Evolutionary conservation across 2,329 filamentous ascomycete species (phyloP).

Genomic region (Diaporthe sp.): DNA sequence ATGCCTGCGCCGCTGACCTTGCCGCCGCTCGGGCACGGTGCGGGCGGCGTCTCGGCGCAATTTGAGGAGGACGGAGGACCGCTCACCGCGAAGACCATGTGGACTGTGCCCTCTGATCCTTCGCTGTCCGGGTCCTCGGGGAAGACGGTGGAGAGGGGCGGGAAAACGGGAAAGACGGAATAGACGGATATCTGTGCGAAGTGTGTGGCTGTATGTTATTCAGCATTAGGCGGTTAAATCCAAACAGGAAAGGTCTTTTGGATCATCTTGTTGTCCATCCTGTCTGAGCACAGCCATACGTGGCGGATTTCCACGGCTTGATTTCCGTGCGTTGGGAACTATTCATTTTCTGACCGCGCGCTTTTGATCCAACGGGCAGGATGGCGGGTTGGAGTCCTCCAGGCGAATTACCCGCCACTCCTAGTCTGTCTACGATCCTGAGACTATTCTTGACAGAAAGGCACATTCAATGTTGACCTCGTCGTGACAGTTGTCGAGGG

Average conservation of each 20-base stretch:
- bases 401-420: background rate
- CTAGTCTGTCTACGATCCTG: background rate
- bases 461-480: no score
- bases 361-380: background rate
- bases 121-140: background rate
- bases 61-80: background rate
- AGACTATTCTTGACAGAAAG: background rate
- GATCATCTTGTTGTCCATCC: background rate
- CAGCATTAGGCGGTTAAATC: background rate
- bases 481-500: background rate
- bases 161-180: conserved; percentile 25
- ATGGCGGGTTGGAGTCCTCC: background rate
- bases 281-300: background rate
- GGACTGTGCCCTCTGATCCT: conserved; percentile 1
- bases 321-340: no score
- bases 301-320: background rate
- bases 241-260: background rate
- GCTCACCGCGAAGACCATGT: conserved; percentile 15
- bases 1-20: conserved; percentile 21
- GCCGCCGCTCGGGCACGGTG: background rate
- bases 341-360: background rate
- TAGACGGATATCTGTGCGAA: background rate
- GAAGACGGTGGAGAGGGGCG: background rate
- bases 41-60: background rate
- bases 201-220: background rate